phyloP scores from a whole-genome alignment of 805 yeast genomes.

The Metschnikowia santaceciliae region DNA sequence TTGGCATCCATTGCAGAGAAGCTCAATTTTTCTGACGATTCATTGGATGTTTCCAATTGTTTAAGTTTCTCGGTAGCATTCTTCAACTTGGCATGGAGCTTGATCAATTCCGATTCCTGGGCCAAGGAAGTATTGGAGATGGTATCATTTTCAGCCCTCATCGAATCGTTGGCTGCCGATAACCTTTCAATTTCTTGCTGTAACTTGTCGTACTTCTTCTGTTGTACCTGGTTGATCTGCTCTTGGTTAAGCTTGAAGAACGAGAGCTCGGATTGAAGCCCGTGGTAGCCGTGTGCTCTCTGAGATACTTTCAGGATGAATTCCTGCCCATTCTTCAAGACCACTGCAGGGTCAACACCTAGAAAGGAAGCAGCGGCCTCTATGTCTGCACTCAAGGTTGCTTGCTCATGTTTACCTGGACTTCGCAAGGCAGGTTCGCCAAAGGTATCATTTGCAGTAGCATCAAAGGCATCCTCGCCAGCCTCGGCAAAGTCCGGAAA shows the following conservation, averaged over 20 bases:
- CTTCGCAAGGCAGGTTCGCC: slow-evolving; percentile 8
- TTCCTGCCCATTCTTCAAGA: slow-evolving; percentile 11
- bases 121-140: slow-evolving; percentile 3
- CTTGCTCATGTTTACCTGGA: slow-evolving; percentile 4
- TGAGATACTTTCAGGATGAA: slow-evolving; percentile 21
- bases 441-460: slow-evolving; percentile 17
- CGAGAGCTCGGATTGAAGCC: slow-evolving; percentile 28
- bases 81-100: slow-evolving; percentile 14
- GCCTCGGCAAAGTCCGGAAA: slow-evolving; percentile 13
- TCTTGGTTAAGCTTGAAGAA: slow-evolving; percentile 35
- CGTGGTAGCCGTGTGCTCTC: slow-evolving; percentile 27
- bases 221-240: slow-evolving; percentile 26
- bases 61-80: slow-evolving; percentile 16
- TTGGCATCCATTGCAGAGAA: slow-evolving; percentile 6
- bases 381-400: slow-evolving; percentile 8
- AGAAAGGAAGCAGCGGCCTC: slow-evolving; percentile 26
- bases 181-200: slow-evolving; percentile 20
- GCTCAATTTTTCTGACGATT: slow-evolving; percentile 6
- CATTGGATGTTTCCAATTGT: slow-evolving; percentile 16
- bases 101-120: slow-evolving; percentile 5
- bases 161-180: slow-evolving; percentile 21
- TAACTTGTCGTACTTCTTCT: slow-evolving; percentile 19
- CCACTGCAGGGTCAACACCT: slow-evolving; percentile 20
- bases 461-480: slow-evolving; percentile 15
- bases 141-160: slow-evolving; percentile 18